Base-by-base conservation (phyloP, 2,329 filamentous ascomycete genomes). In the Capronia coronata region DNA sequence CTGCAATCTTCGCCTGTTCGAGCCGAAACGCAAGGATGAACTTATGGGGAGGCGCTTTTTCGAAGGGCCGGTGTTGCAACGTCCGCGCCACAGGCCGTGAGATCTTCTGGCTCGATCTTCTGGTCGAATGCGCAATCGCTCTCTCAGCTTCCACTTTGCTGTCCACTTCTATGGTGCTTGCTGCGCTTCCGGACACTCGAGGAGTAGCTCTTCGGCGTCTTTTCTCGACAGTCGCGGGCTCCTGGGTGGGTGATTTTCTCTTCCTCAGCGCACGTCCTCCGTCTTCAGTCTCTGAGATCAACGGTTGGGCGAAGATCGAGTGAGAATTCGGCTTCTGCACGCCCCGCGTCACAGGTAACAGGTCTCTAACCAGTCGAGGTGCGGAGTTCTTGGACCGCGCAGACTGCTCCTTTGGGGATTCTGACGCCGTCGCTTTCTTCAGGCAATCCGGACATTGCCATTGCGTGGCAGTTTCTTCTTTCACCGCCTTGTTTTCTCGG, bases 241-340 rank as follows among this genome's bases (percentile, higher is more conserved):
- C 78, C 10, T 78, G 73, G 2, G 86, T 84, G 1, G 87, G 88
- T 14, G 87, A 83, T 67, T 91, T 94, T 46, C 90, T 81, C 69
- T 94, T 94, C 52, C 90, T 79, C 52, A 94, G 71, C 25, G 86
- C 79, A 46, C 88, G 83, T 7, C 87, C 83, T 39, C 84, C 86
- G 66, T 91, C 85, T 71, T 61, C 59, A 29, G 52, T 57, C 10
- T 61, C 59, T 29, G 49, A 46, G n/a, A 61, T 56, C 25, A 61
- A 43, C 2, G 58, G 59, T 34, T 61, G 59, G 9, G 58, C 59
- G 46, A 89, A 89, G 22, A 88, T 80, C 0, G 86, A 89, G 66
- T 87, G 84, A 13, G 86, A 86, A 53, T 82, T 82, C 13, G 82
- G 77, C 53, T 80, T 82, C 54, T 78, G 74, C 6, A 75, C 69